Evolutionary conservation across 192 early-diverging fungal species (phyloP).

Genomic region (Linnemannia exigua): DNA sequence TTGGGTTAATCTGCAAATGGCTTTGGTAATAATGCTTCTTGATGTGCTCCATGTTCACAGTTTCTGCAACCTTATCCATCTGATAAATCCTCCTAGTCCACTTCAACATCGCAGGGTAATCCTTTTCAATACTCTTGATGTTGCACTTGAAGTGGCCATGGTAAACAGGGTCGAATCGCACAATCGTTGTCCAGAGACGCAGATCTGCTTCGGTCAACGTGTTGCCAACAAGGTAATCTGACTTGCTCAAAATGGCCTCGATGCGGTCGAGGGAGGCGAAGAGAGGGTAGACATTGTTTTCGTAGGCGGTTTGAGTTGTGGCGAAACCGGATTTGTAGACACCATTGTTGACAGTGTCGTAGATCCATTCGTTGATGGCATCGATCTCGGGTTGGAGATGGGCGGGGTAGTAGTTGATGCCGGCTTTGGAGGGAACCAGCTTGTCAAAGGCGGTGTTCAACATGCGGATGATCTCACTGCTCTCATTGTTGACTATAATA

Average conservation of each 20-base stretch:
- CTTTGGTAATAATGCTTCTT: constrained; percentile 94
- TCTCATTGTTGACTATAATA: constrained; percentile 91
- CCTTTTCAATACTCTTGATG: constrained; percentile 84
- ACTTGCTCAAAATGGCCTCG: constrained; percentile 81
- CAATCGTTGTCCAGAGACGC: constrained; percentile 93
- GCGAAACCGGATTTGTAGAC: constrained; percentile 97
- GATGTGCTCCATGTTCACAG: constrained; percentile 97
- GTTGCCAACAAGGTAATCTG: constrained; percentile 83
- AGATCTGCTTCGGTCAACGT: constrained; percentile 95
- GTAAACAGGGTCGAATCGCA: constrained; percentile 97
- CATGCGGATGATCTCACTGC: constrained; percentile 96
- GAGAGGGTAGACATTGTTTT: constrained; percentile 76
- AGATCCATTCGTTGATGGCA: constrained; percentile 90
- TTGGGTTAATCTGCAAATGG: constrained; percentile 95
- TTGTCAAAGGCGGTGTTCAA: constrained; percentile 93
- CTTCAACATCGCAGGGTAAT: constrained; percentile 89
- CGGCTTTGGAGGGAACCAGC: constrained; percentile 72
- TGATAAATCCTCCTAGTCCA: constrained; percentile 90
- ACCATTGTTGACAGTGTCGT: constrained; percentile 96
- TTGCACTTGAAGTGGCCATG: constrained; percentile 98
- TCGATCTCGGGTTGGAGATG: constrained; percentile 84
- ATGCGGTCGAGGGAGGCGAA: constrained; percentile 87
- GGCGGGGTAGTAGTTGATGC: constrained; percentile 86
- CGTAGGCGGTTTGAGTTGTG: constrained; percentile 87
- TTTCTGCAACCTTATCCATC: constrained; percentile 80